Evolutionary conservation across 805 yeast species (phyloP), one percentile per base, ranked within the genome.

Genomic region (Pichia gijzeniarum): DNA sequence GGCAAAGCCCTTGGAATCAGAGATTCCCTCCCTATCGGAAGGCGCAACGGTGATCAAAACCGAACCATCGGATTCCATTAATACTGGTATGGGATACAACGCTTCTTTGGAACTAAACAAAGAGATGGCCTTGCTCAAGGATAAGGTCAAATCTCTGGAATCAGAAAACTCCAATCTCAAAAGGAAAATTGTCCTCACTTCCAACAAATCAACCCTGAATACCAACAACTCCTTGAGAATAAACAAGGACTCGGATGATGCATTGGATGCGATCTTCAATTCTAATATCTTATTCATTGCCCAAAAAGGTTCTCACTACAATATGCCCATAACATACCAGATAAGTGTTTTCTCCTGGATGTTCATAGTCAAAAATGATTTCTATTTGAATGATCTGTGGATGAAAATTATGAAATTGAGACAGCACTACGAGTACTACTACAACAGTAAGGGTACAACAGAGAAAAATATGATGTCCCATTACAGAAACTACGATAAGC

Each of bases 321-420:
- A 63, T 38, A 62, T 66, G 48, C 68, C 70, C 8, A 62, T 66
- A 12, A 59, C 65, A 16, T 64, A 66, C 46, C 68, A 66, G 42
- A 66, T 66, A 20, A 58, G 79, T 47, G 73, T 77, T 1, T 70
- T 79, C 4, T 78, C 79, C 20, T 77, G 81, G 80, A 60, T 77
- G 53, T 79, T 79, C 22, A 69, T 77, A 18, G 76, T 76, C 67
- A 72, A 77, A 55, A 79, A 79, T 53, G 82, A 77, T 51, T 75
- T 79, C 5, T 76, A 75, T 53, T 57, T 77, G 39, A 71, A 77
- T 48, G 72, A 76, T 37, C 54, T 77, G 20, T 77, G 82, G 82
- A 50, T 63, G 45, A 65, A 65, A 47, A 65, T 66, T 17, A 47
- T 64, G 30, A 62, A 61, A 41, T 52, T 66, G 19, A 53, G 69